Evolutionary conservation across 345 rosid genomes (phyloP).

Genomic region (Acer saccharum): DNA sequence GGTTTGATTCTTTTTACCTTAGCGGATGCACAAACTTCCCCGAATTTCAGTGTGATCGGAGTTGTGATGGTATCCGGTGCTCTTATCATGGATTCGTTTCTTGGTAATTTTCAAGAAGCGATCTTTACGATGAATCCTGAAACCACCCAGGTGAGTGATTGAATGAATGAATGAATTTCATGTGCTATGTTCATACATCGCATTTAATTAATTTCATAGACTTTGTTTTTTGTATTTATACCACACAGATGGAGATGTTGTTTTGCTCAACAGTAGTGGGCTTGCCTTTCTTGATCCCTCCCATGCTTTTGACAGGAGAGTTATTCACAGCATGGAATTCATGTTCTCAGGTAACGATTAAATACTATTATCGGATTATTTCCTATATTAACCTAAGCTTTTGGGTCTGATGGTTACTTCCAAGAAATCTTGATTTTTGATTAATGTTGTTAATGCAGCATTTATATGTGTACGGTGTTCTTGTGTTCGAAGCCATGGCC

Average conservation of each 20-base stretch:
- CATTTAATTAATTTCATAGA: neutral
- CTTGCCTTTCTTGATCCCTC: conserved; percentile 84
- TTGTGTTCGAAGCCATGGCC: conserved; percentile 94
- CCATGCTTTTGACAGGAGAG: conserved; percentile 97
- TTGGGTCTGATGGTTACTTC: neutral
- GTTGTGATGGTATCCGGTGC: conserved; percentile 92
- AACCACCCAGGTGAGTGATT: conserved; percentile 72
- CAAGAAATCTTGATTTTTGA: neutral
- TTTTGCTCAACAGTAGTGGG: conserved; percentile 95
- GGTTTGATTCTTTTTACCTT: conserved; percentile 91
- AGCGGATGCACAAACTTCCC: conserved; percentile 94
- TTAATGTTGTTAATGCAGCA: conserved; percentile 51
- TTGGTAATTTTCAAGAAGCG: conserved; percentile 94
- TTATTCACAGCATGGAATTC: conserved; percentile 91
- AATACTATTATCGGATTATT: neutral
- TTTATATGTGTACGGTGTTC: conserved; percentile 86
- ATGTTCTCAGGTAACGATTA: conserved; percentile 51
- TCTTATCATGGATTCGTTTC: conserved; percentile 81
- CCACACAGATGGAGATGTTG: conserved; percentile 85
- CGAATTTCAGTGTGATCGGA: conserved; percentile 80
- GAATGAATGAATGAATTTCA: no score
- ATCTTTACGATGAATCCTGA: conserved; percentile 89
- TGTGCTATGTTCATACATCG: no score
- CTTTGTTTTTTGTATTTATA: neutral
- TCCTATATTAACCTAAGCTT: neutral